phyloP scores from a whole-genome alignment of 352 stramenopile species.

The Pelagophyceae sp. region DNA sequence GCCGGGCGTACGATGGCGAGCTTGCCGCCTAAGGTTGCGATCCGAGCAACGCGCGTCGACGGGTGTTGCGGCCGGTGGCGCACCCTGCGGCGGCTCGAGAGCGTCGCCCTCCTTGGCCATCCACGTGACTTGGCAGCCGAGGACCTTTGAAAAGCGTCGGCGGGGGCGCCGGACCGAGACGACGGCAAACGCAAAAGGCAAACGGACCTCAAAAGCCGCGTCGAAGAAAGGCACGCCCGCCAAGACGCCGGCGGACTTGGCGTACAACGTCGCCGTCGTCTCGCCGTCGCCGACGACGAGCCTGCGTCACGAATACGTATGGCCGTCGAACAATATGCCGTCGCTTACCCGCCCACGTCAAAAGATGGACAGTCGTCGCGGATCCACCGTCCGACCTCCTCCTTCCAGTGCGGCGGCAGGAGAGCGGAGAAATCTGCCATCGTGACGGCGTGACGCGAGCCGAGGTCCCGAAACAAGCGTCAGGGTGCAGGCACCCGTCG shows the following conservation, averaged over 20 bases:
- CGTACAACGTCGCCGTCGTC: constrained; percentile 47
- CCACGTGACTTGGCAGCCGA: constrained; percentile 83
- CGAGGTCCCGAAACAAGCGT: no score
- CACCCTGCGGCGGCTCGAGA: no score
- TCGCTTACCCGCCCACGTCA: constrained; percentile 94
- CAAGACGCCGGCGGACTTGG: constrained; percentile 86
- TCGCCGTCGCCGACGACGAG: constrained; percentile 14
- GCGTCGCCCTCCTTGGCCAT: constrained; percentile 57
- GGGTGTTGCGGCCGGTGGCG: no score
- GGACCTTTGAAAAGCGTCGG: no score
- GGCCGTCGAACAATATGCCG: constrained; percentile 53
- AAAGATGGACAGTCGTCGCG: constrained; percentile 91
- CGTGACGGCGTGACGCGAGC: no score
- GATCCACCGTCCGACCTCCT: constrained; percentile 57
- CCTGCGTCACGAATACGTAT: background rate
- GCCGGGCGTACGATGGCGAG: no score
- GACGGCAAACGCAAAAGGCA: no score
- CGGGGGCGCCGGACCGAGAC: no score
- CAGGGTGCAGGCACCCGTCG: no score
- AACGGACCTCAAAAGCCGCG: constrained; percentile 78
- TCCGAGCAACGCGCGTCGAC: no score
- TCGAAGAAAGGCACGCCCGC: constrained; percentile 89
- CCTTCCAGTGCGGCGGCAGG: background rate
- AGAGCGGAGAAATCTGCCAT: background rate
- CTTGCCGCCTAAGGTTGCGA: constrained; percentile 72